Percentiles rank a stretch among this genome's conserved stretches.
Evolutionary conservation across 371 early-diverging fungal genomes (phyloP).

Genomic region (Mucor lusitanicus): DNA sequence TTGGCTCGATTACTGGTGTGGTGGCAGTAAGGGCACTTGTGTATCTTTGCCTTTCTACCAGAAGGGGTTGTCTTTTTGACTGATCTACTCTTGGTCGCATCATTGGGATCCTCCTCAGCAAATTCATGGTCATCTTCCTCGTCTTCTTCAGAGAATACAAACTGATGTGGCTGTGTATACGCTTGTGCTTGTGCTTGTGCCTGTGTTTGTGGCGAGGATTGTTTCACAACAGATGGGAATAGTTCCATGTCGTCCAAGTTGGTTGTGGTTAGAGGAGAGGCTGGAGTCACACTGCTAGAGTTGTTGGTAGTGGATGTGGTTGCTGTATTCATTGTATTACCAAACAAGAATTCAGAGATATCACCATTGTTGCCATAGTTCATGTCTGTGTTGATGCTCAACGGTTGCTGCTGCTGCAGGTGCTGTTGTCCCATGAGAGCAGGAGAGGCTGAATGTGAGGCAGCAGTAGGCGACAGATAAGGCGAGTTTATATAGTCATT

Average conservation of each 20-base stretch:
- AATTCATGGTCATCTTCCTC: not conserved
- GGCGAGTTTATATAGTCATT: slow-evolving; percentile 16
- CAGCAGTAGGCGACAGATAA: slow-evolving; percentile 5
- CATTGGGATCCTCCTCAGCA: not conserved
- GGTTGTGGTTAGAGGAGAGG: slow-evolving; percentile 2
- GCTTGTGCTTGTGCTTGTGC: not conserved
- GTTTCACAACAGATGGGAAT: slow-evolving; percentile 13
- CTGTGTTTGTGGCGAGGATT: slow-evolving; percentile 16
- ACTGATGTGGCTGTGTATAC: not conserved
- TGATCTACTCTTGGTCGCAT: not conserved
- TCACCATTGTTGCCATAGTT: not conserved
- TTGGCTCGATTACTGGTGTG: slow-evolving; percentile 44
- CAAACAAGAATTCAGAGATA: slow-evolving; percentile 8
- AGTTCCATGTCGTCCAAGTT: slow-evolving; percentile 12
- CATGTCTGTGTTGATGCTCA: not conserved
- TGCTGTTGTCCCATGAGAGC: not conserved
- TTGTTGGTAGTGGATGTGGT: not conserved
- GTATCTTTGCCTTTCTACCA: slow-evolving; percentile 18
- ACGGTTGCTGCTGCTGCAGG: not conserved
- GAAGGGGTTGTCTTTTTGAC: slow-evolving; percentile 8
- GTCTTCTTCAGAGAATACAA: not conserved
- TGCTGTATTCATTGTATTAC: not conserved
- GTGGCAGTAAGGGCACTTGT: slow-evolving; percentile 34
- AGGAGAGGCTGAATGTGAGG: not conserved
- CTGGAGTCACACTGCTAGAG: not conserved